Percentiles rank a stretch among this genome's conserved stretches.
Evolutionary conservation across 2,329 filamentous ascomycete genomes (phyloP).

Genomic region (Xylaria sp.): DNA sequence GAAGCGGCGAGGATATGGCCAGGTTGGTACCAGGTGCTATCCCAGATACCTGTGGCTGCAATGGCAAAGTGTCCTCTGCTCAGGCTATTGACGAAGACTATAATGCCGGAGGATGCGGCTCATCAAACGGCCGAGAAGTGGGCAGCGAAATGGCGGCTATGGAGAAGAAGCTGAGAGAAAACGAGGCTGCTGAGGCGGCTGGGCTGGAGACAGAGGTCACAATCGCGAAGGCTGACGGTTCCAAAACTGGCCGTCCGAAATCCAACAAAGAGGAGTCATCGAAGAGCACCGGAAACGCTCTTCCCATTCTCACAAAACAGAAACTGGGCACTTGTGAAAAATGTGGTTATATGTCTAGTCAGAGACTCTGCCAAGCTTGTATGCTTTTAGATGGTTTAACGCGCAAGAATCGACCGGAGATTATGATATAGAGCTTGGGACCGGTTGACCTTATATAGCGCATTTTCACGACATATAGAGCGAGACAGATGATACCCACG

Average conservation of each 20-base stretch:
- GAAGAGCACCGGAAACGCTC: constrained; percentile 38
- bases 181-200: constrained; percentile 68
- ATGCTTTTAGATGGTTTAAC: constrained; percentile 85
- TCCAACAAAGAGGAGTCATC: constrained; percentile 49
- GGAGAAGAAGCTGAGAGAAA: constrained; percentile 75
- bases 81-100: constrained; percentile 58
- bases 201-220: constrained; percentile 74
- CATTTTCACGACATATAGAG: constrained; percentile 25
- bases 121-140: constrained; percentile 70
- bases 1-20: constrained; percentile 96
- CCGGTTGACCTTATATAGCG: constrained; percentile 16
- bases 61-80: constrained; percentile 52
- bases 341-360: constrained; percentile 96
- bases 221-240: constrained; percentile 45
- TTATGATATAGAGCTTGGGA: constrained; percentile 57
- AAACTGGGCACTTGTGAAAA: constrained; percentile 83
- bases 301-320: constrained; percentile 64
- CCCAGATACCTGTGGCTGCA: constrained; percentile 58
- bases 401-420: constrained; percentile 75
- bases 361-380: constrained; percentile 93
- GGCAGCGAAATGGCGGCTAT: constrained; percentile 84
- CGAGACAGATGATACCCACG: constrained; percentile 43
- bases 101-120: constrained; percentile 78
- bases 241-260: constrained; percentile 49
- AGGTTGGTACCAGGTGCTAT: constrained; percentile 76